phyloP scores from a whole-genome alignment of 2,329 filamentous ascomycete species.

The Trichoderma sp. region DNA sequence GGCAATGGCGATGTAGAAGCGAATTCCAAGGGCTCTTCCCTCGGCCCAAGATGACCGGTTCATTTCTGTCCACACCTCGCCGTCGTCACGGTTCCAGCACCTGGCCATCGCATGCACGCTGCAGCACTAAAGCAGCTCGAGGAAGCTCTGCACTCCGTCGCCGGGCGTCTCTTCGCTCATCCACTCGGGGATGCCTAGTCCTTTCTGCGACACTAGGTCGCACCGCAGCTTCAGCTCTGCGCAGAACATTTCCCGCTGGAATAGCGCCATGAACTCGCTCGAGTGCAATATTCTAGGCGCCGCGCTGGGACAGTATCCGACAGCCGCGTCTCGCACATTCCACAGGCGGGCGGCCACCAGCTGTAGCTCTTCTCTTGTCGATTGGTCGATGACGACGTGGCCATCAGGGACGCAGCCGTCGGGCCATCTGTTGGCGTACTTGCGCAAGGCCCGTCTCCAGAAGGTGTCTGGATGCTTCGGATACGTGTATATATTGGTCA shows the following conservation, averaged over 20 bases:
- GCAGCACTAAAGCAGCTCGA: slow-evolving; percentile 15
- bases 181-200: background rate
- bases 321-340: background rate
- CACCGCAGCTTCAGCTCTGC: slow-evolving; percentile 17
- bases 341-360: background rate
- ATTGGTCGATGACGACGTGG: background rate
- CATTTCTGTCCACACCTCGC: slow-evolving; percentile 5
- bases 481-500: background rate
- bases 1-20: slow-evolving; percentile 5
- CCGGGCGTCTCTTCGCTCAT: background rate
- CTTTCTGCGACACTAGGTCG: background rate
- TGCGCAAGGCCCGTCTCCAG: slow-evolving; percentile 4
- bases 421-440: slow-evolving; percentile 6
- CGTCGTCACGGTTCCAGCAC: slow-evolving; percentile 1
- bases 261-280: background rate
- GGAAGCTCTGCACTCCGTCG: slow-evolving; percentile 11
- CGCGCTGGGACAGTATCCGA: background rate
- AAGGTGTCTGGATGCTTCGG: background rate
- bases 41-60: background rate
- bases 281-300: background rate
- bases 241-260: slow-evolving; percentile 9
- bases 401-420: background rate
- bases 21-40: background rate
- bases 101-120: slow-evolving; percentile 6
- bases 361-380: background rate